Evolutionary conservation across 441 rosid genomes (phyloP), one percentile per base, ranked within the genome.

Genomic region (Manihot esculenta): DNA sequence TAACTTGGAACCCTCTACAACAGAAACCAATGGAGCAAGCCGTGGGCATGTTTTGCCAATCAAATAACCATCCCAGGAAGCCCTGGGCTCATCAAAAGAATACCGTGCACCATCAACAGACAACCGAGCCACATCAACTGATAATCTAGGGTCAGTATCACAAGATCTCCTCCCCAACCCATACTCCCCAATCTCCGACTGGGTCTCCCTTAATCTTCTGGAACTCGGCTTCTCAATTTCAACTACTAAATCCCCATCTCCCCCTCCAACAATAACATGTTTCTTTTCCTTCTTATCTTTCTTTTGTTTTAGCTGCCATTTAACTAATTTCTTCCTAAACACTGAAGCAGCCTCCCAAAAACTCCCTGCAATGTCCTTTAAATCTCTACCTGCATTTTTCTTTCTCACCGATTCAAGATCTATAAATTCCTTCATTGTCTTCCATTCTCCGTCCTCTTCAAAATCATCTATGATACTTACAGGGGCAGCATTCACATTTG

Each of bases 261-360:
- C 88, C 18, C 24, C 60, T 27, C 45, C 60, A 49, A 56, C 15
- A 53, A 41, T 17, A 44, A 69, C 72, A 45, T 54, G 58, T 33
- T 72, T 85, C 70, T 71, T 84, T 47, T 73, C 84, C 80, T 89
- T 90, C 83, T 84, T 30, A 5, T 30, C 41, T 45, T 86, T 76
- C 84, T 88, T 91, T 86, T 95, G 97, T 73, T 89, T 93, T 50
- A 84, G 78, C 70, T 95, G 84, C 99, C 98, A 95, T 72, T 93
- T 95, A 54, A 84, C 94, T 79, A 93, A 84, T 78, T 88, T 95
- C 83, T 92, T 92, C 78, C 99, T 90, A 74, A 94, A 92, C 24
- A 89, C 88, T 3, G 98, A 94, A 67, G 99, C 96, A 24, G 89
- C 98, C 15, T 93, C 89, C 99, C 96, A 92, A 78, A 95, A 91